Conservation (phyloP, 1,284 basidiomycete genomes). For the Austropuccinia psidii region DNA sequence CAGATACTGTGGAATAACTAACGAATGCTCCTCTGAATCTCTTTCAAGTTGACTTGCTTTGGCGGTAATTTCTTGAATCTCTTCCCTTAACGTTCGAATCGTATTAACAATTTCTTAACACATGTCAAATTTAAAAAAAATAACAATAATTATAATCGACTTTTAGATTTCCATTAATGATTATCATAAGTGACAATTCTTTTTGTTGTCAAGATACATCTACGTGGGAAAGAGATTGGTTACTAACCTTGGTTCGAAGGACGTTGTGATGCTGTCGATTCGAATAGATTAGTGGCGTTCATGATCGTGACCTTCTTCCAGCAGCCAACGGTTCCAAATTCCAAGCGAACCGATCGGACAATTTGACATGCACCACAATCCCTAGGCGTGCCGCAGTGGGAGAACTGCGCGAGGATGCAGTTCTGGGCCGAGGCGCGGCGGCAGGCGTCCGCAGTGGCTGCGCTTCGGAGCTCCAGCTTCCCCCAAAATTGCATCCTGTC, state of each 20-base stretch:
- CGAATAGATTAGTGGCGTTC: no score
- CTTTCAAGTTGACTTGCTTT: constrained; percentile 91
- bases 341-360: no score
- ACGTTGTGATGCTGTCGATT: no score
- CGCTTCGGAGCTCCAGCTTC: no score
- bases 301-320: no score
- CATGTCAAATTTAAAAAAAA: not conserved
- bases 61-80: constrained; percentile 37
- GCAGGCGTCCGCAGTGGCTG: no score
- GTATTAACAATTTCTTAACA: constrained; percentile 33
- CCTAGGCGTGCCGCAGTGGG: no score
- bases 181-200: not conserved
- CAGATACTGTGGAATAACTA: constrained; percentile 39
- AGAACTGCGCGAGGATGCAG: no score
- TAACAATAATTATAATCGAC: not conserved
- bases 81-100: constrained; percentile 34
- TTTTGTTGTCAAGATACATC: not conserved
- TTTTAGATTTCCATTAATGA: not conserved
- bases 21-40: constrained; percentile 79
- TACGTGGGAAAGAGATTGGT: not conserved
- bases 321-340: no score
- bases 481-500: constrained; percentile 29
- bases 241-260: not conserved
- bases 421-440: no score
- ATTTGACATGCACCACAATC: no score